Conservation (phyloP, 2,329 filamentous ascomycete genomes). For the Beauveria asiatica region DNA sequence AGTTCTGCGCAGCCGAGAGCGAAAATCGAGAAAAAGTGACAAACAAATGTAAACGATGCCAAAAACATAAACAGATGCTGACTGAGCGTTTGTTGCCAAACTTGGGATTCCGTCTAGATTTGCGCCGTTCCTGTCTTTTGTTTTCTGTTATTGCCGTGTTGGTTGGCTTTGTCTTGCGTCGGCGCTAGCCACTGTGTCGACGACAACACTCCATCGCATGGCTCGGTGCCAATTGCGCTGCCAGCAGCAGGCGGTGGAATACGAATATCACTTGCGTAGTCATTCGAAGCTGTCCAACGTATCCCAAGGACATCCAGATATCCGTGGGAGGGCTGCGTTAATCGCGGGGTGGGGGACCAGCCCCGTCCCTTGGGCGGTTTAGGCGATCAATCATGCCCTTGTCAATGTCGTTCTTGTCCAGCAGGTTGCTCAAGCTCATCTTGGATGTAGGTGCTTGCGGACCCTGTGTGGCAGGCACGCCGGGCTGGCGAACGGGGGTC, state of each 20-base stretch:
- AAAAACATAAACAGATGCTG: constrained; percentile 9
- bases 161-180: background rate
- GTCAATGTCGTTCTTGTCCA: constrained; percentile 47
- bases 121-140: constrained; percentile 3
- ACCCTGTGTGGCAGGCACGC: constrained; percentile 16
- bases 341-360: background rate
- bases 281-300: background rate
- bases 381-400: constrained; percentile 45
- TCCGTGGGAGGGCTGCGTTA: background rate
- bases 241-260: constrained; percentile 4
- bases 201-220: background rate
- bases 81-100: constrained; percentile 25
- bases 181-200: background rate
- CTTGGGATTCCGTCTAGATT: constrained; percentile 15
- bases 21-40: constrained; percentile 7
- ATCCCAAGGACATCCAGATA: constrained; percentile 8
- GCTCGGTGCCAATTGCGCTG: background rate
- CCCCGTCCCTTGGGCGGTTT: constrained; percentile 27
- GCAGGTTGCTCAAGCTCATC: constrained; percentile 45
- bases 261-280: background rate
- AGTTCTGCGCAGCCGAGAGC: constrained; percentile 6
- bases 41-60: background rate
- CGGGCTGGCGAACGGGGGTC: constrained; percentile 23
- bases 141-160: background rate
- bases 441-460: constrained; percentile 29